A percentile compares a stretch with the other conserved stretches of the same genome.
phyloP scores from a whole-genome alignment of 495 filamentous ascomycete species.

The Xylaria sp. region DNA sequence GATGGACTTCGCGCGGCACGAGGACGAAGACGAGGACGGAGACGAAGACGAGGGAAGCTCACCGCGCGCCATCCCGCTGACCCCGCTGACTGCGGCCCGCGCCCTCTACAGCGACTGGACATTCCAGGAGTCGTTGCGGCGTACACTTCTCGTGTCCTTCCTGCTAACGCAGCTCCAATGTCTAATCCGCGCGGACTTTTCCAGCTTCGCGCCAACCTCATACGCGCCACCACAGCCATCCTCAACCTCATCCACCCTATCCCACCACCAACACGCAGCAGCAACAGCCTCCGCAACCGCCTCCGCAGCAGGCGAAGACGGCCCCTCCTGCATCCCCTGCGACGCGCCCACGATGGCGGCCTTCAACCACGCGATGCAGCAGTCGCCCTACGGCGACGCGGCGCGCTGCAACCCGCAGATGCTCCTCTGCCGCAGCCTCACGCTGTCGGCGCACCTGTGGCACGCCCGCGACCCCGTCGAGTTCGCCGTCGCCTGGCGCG shows the following conservation, averaged over 20 bases:
- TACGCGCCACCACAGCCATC: background rate
- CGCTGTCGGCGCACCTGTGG: conserved; percentile 58
- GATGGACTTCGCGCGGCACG: conserved; percentile 5
- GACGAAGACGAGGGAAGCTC: conserved; percentile 32
- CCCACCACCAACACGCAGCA: too few relatives aligned
- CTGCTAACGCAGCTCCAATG: conserved; percentile 50
- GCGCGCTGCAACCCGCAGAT: conserved; percentile 45
- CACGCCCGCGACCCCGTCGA: conserved; percentile 49
- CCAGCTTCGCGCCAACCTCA: background rate
- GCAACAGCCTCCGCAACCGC: too few relatives aligned
- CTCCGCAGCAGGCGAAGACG: too few relatives aligned
- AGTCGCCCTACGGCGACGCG: background rate
- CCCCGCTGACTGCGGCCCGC: conserved; percentile 44
- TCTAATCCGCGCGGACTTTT: conserved; percentile 38
- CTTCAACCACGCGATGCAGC: conserved; percentile 5
- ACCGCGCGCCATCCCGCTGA: conserved; percentile 47
- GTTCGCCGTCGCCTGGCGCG: conserved; percentile 56
- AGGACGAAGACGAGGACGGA: conserved; percentile 26
- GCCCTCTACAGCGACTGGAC: conserved; percentile 54
- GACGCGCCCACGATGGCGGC: conserved; percentile 12
- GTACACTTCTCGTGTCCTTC: conserved; percentile 53
- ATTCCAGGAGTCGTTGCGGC: conserved; percentile 55
- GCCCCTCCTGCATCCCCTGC: background rate
- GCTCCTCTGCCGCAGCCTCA: conserved; percentile 49
- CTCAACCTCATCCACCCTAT: too few relatives aligned